Percentiles rank a stretch among this genome's conserved stretches.
phyloP scores from a whole-genome alignment of 495 filamentous ascomycete genomes.

The Neurospora sublineolata region DNA sequence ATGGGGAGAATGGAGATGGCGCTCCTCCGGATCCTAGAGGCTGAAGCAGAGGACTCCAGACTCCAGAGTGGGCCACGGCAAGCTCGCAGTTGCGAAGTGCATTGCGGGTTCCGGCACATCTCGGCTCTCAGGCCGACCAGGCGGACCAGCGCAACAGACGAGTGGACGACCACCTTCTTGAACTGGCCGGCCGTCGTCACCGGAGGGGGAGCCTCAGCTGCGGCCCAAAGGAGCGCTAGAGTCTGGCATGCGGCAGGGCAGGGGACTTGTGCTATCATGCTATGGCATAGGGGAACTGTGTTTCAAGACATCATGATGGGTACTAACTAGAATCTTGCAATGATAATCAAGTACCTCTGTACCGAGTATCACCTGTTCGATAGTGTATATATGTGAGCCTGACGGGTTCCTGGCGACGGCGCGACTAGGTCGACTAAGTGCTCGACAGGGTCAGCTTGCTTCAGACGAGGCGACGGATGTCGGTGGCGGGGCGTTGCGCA shows the following conservation, averaged over 20 bases:
- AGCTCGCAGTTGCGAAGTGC: neutral
- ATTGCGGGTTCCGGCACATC: neutral
- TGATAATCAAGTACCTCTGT: neutral
- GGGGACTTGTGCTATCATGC: neutral
- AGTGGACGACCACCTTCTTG: neutral
- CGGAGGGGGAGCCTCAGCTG: neutral
- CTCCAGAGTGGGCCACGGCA: neutral
- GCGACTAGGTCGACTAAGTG: neutral
- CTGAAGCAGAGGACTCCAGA: neutral
- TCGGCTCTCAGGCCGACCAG: neutral
- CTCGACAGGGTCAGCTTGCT: neutral
- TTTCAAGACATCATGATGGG: neutral
- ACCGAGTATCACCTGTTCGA: neutral
- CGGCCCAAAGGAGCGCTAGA: neutral
- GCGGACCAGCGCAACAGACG: neutral
- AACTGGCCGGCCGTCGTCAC: neutral
- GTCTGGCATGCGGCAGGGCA: neutral
- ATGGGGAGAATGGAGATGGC: neutral
- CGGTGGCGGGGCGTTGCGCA: neutral
- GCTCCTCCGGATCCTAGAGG: neutral
- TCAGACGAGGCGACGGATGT: neutral
- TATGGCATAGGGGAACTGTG: neutral
- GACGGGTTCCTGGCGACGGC: neutral
- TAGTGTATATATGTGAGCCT: neutral
- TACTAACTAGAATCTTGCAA: neutral